These are phyloP conservation scores for Coemansia erecta DNA, from an alignment of 192 early-diverging fungal genomes.

Conservation along the genomic window DNA sequence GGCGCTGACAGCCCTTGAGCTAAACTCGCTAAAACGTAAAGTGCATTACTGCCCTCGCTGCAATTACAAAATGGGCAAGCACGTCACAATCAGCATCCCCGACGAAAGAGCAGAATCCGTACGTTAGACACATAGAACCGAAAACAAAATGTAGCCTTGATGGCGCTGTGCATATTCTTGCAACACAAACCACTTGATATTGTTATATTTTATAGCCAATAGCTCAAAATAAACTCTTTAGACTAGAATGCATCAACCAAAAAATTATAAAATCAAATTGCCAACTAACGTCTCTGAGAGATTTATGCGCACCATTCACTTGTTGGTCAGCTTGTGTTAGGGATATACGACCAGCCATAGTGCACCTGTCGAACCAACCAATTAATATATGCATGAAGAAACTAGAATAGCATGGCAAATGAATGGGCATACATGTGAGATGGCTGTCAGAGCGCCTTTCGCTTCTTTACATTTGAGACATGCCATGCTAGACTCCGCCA, in stretches of 20 bases:
- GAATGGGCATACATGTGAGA: too few species aligned
- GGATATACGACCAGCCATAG: too few species aligned
- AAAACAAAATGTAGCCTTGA: neutral
- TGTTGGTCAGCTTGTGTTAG: too few species aligned
- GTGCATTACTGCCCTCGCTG: slow-evolving; percentile 46
- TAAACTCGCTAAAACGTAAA: slow-evolving; percentile 43
- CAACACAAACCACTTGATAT: neutral
- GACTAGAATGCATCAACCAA: too few species aligned
- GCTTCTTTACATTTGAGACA: too few species aligned
- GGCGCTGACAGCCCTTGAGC: slow-evolving; percentile 40
- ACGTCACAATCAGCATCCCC: slow-evolving; percentile 46
- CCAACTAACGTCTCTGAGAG: too few species aligned
- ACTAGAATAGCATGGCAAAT: too few species aligned
- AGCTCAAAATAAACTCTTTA: neutral
- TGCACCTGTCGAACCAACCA: too few species aligned
- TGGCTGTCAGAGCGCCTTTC: too few species aligned
- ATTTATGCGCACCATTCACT: too few species aligned
- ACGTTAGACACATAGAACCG: neutral
- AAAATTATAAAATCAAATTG: neutral
- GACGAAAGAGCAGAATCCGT: slow-evolving; percentile 7
- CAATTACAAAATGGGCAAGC: slow-evolving; percentile 45
- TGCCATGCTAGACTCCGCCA: too few species aligned
- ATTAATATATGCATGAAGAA: too few species aligned
- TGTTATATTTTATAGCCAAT: neutral
- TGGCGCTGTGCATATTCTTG: neutral